A percentile compares a stretch with the other conserved stretches of the same genome.
Conservation (phyloP, 306 rosid genomes). For the barrel medic (Medicago truncatula) region DNA sequence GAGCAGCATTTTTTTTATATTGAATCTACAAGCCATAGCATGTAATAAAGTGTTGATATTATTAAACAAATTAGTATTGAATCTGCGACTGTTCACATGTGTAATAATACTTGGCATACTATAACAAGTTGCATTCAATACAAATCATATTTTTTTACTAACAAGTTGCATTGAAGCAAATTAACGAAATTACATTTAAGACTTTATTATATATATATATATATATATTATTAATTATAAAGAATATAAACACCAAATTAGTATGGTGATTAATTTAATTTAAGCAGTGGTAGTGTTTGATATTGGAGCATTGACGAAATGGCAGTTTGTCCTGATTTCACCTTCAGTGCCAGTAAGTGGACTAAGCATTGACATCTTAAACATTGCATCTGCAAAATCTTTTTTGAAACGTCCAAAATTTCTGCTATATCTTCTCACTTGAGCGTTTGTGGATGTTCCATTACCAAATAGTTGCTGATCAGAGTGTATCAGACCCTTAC, state of each 20-base stretch:
- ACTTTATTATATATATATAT: too few relatives aligned
- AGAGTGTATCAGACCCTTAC: constrained; percentile 44
- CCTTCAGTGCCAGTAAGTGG: constrained; percentile 43
- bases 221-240: constrained; percentile 7
- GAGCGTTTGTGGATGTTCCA: constrained; percentile 37
- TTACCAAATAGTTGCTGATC: constrained; percentile 50
- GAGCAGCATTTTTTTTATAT: neutral
- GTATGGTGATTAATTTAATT: neutral
- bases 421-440: constrained; percentile 40
- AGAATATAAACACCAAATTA: neutral
- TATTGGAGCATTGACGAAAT: neutral
- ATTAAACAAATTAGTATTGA: neutral
- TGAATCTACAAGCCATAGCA: too few relatives aligned
- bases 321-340: constrained; percentile 35
- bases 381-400: constrained; percentile 58
- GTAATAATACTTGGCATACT: neutral
- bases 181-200: neutral
- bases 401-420: constrained; percentile 30
- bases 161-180: neutral
- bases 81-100: neutral
- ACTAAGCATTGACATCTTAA: constrained; percentile 38
- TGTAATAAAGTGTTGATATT: neutral
- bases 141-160: neutral
- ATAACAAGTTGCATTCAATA: neutral
- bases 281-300: neutral